phyloP scores from a whole-genome alignment of 1,139 yeast species.

The Schizosaccharomyces versatilis region DNA sequence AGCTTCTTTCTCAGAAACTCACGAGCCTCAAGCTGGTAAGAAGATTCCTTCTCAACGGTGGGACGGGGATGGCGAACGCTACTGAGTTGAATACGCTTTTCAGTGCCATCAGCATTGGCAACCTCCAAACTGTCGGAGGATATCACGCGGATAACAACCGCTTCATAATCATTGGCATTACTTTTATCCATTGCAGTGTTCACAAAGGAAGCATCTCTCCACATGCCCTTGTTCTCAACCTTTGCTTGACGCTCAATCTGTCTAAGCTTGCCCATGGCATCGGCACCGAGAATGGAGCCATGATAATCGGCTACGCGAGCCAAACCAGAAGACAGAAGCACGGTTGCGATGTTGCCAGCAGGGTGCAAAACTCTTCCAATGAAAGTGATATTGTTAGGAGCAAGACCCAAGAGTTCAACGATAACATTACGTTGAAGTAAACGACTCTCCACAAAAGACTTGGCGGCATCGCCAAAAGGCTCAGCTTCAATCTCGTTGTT shows the following conservation, averaged over 20 bases:
- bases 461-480: constrained; percentile 45
- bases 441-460: constrained; percentile 42
- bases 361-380: constrained; percentile 30
- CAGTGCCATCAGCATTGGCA: constrained; percentile 12
- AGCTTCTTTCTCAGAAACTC: constrained; percentile 48
- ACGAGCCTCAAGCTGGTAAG: constrained; percentile 40
- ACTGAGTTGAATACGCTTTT: constrained; percentile 12
- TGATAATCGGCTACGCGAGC: constrained; percentile 74
- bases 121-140: constrained; percentile 48
- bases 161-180: constrained; percentile 23
- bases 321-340: constrained; percentile 43
- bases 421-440: constrained; percentile 42
- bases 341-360: constrained; percentile 55
- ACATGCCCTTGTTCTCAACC: constrained; percentile 37
- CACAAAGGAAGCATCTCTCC: constrained; percentile 25
- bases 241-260: constrained; percentile 48
- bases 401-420: constrained; percentile 37
- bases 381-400: constrained; percentile 38
- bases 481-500: constrained; percentile 19
- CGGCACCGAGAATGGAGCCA: constrained; percentile 45
- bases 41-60: constrained; percentile 34
- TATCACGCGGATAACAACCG: constrained; percentile 35
- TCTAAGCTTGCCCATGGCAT: constrained; percentile 38
- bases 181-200: constrained; percentile 16
- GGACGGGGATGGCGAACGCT: constrained; percentile 27